Evolutionary conservation across 2,329 filamentous ascomycete genomes (phyloP).

Genomic region (Apiospora rasikravindrae): DNA sequence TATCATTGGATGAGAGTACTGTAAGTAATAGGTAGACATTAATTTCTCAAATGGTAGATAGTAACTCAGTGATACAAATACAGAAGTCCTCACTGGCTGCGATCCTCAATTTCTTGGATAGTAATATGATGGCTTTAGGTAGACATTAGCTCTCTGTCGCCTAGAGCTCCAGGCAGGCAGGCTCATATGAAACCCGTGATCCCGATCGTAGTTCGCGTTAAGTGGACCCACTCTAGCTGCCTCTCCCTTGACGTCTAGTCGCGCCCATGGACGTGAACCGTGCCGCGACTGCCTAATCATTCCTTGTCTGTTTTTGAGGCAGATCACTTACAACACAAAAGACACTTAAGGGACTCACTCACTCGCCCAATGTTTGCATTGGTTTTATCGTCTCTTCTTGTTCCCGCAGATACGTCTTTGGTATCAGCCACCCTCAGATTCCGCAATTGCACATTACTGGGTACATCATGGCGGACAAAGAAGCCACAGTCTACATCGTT

Average conservation of each 20-base stretch:
- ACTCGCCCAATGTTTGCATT: neutral
- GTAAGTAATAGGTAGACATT: neutral
- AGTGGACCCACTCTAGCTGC: constrained; percentile 16
- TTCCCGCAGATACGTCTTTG: neutral
- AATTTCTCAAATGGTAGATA: neutral
- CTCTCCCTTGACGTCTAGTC: constrained; percentile 5
- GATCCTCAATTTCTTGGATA: neutral
- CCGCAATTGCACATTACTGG: neutral
- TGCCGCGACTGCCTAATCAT: constrained; percentile 22
- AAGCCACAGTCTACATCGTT: constrained; percentile 89
- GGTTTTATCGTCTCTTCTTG: neutral
- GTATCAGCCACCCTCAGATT: neutral
- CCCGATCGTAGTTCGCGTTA: constrained; percentile 24
- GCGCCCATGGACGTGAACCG: constrained; percentile 20
- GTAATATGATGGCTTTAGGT: neutral
- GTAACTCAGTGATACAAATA: neutral
- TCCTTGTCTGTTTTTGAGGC: neutral
- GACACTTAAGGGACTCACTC: neutral
- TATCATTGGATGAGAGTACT: neutral
- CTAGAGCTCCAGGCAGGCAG: neutral
- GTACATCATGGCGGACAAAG: constrained; percentile 82
- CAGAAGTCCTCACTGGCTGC: no score
- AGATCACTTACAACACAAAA: constrained; percentile 6
- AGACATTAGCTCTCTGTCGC: neutral
- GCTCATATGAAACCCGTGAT: constrained; percentile 24